These are phyloP conservation scores for Aspergillus nomiae DNA, from an alignment of 2,329 filamentous ascomycete species.

Conservation along the genomic window DNA sequence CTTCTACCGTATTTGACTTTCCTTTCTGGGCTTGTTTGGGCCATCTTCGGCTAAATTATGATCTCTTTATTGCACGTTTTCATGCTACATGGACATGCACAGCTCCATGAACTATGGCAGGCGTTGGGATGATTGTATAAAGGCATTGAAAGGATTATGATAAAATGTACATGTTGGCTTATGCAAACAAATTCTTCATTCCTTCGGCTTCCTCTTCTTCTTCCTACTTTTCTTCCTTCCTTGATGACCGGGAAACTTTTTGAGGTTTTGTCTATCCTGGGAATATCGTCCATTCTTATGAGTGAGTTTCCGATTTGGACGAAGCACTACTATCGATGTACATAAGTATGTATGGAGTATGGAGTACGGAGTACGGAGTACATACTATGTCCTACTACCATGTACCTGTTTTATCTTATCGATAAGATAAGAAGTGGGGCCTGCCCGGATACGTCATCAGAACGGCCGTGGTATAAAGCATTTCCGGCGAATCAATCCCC, in stretches of 20 bases:
- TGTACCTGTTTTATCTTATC: conserved; percentile 14
- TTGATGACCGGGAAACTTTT: not conserved
- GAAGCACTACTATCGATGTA: not conserved
- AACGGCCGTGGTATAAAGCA: not conserved
- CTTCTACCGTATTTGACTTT: not conserved
- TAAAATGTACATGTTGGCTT: conserved; percentile 1
- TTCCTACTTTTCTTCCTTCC: not conserved
- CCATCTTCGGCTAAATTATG: not conserved
- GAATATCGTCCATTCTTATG: not conserved
- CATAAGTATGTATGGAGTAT: too few species aligned
- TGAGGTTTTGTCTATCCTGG: not conserved
- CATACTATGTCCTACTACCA: too few species aligned
- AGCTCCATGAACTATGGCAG: not conserved
- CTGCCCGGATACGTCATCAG: not conserved
- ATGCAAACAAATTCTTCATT: not conserved
- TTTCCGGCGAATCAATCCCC: not conserved
- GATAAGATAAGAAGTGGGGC: conserved; percentile 16
- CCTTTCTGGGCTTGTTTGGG: not conserved
- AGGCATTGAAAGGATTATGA: not conserved
- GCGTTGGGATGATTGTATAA: conserved; percentile 8
- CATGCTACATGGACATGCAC: not conserved
- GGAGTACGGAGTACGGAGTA: too few species aligned
- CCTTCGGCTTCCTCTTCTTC: not conserved
- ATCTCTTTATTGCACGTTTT: not conserved
- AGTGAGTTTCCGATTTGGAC: not conserved